phyloP scores from a whole-genome alignment of 1,284 basidiomycete genomes.

The Athelia sp. region DNA sequence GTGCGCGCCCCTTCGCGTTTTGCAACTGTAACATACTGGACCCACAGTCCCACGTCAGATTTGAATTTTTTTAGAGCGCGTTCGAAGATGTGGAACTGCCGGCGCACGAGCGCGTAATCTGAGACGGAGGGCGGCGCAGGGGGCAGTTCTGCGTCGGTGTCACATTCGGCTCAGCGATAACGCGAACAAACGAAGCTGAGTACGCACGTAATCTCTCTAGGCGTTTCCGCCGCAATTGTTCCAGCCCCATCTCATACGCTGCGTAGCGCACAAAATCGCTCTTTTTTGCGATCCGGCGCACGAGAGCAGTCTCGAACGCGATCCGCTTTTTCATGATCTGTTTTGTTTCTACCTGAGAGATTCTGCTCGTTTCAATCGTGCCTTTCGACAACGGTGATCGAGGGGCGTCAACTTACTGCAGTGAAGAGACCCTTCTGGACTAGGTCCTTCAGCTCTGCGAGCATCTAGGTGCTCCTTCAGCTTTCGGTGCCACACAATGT shows the following conservation, averaged over 20 bases:
- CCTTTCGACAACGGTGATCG: background rate
- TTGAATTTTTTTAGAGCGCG: constrained; percentile 88
- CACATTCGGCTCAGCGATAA: constrained; percentile 4
- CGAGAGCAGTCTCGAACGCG: constrained; percentile 77
- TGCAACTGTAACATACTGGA: constrained; percentile 84
- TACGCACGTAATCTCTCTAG: constrained; percentile 67
- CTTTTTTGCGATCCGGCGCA: constrained; percentile 81
- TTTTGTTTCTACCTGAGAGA: constrained; percentile 66
- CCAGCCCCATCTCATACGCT: constrained; percentile 88
- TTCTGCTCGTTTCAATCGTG: background rate
- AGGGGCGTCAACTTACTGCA: constrained; percentile 46
- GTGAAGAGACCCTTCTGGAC: constrained; percentile 86
- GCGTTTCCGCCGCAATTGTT: constrained; percentile 74
- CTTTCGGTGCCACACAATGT: background rate
- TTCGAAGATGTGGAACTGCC: constrained; percentile 89
- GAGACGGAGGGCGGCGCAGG: constrained; percentile 63
- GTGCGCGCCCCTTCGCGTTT: constrained; percentile 77
- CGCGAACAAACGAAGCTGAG: constrained; percentile 1
- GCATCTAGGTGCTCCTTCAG: constrained; percentile 50
- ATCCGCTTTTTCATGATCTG: constrained; percentile 86
- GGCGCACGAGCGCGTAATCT: constrained; percentile 75
- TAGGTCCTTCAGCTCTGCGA: constrained; percentile 93
- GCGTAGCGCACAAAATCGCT: constrained; percentile 89
- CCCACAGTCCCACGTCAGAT: constrained; percentile 82
- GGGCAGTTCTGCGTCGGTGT: constrained; percentile 38